Percentiles rank a stretch among this genome's conserved stretches.
Conservation (phyloP, 2,329 filamentous ascomycete genomes). For the Akanthomyces uredinophilus region DNA sequence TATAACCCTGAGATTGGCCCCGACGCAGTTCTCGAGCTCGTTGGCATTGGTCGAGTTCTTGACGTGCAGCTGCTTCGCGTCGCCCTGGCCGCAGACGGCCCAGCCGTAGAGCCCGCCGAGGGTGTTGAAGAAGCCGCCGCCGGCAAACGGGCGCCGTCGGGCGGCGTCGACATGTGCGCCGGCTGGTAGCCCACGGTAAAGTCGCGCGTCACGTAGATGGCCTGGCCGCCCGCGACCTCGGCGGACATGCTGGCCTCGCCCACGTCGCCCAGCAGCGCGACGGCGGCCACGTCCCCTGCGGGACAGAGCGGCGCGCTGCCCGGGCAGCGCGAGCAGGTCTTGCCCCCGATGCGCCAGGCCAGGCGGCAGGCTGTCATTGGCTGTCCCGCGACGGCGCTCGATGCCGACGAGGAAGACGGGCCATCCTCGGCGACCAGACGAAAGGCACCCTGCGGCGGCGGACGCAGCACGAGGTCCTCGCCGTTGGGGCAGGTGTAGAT, state of each 20-base stretch:
- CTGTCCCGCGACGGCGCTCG: no score
- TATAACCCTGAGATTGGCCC: not conserved
- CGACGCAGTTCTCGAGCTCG: not conserved
- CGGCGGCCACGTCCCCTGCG: no score
- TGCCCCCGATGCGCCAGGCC: no score
- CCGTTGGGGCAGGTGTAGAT: slow-evolving; percentile 16
- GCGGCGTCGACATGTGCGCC: not conserved
- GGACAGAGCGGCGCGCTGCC: no score
- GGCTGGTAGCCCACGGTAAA: no score
- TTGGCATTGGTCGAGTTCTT: not conserved
- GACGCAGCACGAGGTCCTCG: not conserved
- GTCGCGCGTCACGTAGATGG: not conserved
- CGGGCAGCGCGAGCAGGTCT: no score
- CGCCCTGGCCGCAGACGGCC: not conserved
- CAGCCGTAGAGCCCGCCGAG: not conserved
- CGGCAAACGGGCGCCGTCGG: not conserved
- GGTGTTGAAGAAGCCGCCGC: not conserved
- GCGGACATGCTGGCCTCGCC: not conserved
- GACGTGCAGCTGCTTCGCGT: not conserved
- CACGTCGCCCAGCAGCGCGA: no score
- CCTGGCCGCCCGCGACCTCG: not conserved
- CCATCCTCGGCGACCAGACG: no score
- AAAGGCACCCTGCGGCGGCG: not conserved
- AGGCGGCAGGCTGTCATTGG: no score
- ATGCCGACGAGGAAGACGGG: no score